Evolutionary conservation across 371 early-diverging fungal species (phyloP).

Genomic region (Batrachochytrium dendrobatidis): DNA sequence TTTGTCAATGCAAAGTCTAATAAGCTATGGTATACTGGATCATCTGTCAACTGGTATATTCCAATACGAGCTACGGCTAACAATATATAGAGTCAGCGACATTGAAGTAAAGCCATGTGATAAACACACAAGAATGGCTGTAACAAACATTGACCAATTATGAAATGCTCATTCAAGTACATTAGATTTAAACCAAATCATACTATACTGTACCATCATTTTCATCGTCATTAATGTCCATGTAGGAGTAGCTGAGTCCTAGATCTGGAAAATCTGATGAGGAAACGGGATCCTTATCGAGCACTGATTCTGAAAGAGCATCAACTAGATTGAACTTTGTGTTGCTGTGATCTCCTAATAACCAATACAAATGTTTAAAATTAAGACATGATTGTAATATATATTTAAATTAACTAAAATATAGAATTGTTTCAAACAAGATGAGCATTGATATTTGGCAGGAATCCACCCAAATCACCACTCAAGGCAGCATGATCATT

Average conservation of each 20-base stretch:
- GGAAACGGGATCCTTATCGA: too few species aligned
- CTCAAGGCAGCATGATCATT: too few species aligned
- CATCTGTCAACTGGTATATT: conserved; percentile 73
- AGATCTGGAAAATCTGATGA: too few species aligned
- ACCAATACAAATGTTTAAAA: too few species aligned
- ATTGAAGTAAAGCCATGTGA: not conserved
- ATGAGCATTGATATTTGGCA: too few species aligned
- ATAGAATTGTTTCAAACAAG: too few species aligned
- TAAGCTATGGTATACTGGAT: conserved; percentile 63
- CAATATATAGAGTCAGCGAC: not conserved
- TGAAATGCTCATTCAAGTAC: not conserved
- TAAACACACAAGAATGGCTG: not conserved
- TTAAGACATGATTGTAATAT: too few species aligned
- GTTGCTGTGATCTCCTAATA: too few species aligned
- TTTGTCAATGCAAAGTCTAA: conserved; percentile 67
- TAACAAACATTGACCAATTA: conserved; percentile 3
- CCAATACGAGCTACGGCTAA: conserved; percentile 73
- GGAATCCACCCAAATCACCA: too few species aligned
- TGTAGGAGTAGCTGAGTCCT: conserved; percentile 73
- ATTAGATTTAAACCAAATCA: not conserved
- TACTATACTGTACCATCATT: conserved; percentile 51
- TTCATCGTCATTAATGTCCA: conserved; percentile 80
- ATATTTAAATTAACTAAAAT: too few species aligned
- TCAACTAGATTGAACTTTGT: too few species aligned
- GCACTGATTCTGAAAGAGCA: too few species aligned